Evolutionary conservation across 306 rosid species (phyloP).

Genomic region (Pterocarpus macrocarpus): DNA sequence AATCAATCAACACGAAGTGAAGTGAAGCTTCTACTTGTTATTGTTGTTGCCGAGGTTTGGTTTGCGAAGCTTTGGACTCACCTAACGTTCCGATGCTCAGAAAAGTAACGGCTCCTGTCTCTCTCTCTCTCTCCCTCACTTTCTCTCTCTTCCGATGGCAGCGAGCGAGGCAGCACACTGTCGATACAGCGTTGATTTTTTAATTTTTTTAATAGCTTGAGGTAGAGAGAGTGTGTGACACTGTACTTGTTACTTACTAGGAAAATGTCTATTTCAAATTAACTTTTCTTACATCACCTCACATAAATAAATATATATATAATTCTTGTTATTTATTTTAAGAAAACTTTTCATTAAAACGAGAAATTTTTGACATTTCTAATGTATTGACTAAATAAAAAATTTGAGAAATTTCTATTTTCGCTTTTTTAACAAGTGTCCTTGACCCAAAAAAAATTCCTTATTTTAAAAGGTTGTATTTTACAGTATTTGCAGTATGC

Average conservation of each 20-base stretch:
- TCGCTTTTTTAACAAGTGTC: too few species aligned
- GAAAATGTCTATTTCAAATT: background rate
- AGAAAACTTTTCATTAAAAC: too few species aligned
- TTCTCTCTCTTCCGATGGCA: constrained; percentile 7
- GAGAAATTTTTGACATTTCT: too few species aligned
- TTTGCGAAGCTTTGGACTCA: background rate
- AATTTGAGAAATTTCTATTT: too few species aligned
- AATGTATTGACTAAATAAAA: too few species aligned
- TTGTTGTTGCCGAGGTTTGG: background rate
- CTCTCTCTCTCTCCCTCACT: background rate
- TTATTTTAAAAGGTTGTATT: too few species aligned
- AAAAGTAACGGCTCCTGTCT: constrained; percentile 65
- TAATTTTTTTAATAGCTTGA: background rate
- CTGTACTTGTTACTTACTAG: too few species aligned
- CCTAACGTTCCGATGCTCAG: constrained; percentile 42
- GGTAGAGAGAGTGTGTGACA: too few species aligned
- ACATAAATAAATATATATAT: background rate
- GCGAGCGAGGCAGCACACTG: background rate
- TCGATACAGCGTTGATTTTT: too few species aligned
- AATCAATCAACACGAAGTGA: background rate
- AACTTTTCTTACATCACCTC: background rate
- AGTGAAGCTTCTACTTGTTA: constrained; percentile 14
- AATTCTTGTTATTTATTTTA: too few species aligned
- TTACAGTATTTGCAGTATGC: too few species aligned
- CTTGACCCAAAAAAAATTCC: too few species aligned